Percentiles rank a stretch among this genome's conserved stretches.
Conservation (phyloP, 2,329 filamentous ascomycete species). For the Paracamarosporium sp. region DNA sequence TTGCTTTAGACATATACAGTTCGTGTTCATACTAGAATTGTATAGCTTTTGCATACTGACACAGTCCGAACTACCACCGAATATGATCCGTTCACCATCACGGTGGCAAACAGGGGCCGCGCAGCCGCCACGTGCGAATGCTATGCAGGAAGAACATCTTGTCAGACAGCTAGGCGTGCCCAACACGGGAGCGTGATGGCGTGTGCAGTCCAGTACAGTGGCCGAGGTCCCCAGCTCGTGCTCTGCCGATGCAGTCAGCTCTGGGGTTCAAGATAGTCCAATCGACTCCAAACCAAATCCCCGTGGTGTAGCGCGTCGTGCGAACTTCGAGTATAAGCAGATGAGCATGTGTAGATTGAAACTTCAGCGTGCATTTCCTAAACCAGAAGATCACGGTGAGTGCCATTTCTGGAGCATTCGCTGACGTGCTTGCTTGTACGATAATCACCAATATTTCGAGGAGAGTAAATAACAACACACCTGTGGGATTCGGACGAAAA, state of each 20-base stretch:
- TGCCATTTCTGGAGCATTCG: background rate
- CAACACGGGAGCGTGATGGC: background rate
- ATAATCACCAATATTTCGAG: background rate
- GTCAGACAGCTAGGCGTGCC: background rate
- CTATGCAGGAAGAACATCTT: background rate
- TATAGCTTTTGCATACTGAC: background rate
- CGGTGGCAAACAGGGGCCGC: background rate
- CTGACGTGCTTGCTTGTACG: background rate
- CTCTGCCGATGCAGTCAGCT: background rate
- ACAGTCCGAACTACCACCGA: background rate
- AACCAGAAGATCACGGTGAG: background rate
- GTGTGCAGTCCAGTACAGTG: background rate
- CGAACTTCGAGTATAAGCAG: background rate
- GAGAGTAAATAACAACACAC: background rate
- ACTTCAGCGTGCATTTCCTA: background rate
- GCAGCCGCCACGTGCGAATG: background rate
- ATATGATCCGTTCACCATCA: background rate
- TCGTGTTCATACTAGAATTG: background rate
- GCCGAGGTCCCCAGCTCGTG: background rate
- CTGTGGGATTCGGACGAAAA: background rate
- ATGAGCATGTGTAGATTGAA: background rate
- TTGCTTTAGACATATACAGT: background rate
- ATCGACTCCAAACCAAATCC: background rate
- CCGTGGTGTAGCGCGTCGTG: background rate
- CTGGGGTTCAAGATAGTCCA: background rate